Percentiles rank a stretch among this genome's conserved stretches.
Evolutionary conservation across 352 stramenopile genomes (phyloP).

Genomic region (Ophiocytium majus): DNA sequence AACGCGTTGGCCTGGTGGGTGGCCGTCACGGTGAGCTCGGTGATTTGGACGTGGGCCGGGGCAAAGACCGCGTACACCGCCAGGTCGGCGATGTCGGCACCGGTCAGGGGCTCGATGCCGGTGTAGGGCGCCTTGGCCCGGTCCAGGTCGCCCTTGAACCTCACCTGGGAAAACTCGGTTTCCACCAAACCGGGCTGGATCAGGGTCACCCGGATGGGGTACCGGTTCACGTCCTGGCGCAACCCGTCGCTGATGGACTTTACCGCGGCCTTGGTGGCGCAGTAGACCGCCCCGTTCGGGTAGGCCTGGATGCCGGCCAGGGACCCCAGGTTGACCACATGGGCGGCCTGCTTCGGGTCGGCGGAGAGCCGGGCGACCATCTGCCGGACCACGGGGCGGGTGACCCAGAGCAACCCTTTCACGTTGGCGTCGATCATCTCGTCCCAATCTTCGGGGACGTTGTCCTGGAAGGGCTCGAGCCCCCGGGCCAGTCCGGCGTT

Average conservation of each 20-base stretch:
- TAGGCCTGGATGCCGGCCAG: constrained; percentile 63
- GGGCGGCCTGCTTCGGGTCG: too few relatives aligned
- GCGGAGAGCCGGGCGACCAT: constrained; percentile 72
- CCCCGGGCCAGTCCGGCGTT: constrained; percentile 64
- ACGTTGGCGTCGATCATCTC: constrained; percentile 69
- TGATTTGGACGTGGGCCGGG: too few relatives aligned
- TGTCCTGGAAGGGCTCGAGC: constrained; percentile 22
- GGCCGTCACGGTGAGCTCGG: too few relatives aligned
- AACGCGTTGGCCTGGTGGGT: too few relatives aligned
- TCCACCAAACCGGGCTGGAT: constrained; percentile 68
- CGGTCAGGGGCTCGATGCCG: constrained; percentile 21
- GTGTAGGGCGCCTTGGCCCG: constrained; percentile 29
- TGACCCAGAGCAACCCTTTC: constrained; percentile 63
- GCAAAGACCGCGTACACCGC: too few relatives aligned
- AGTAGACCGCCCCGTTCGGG: constrained; percentile 70
- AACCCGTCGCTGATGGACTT: constrained; percentile 70
- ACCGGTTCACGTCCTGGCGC: constrained; percentile 71
- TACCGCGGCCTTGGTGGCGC: constrained; percentile 71
- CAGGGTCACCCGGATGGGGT: constrained; percentile 73
- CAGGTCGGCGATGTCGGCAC: constrained; percentile 36
- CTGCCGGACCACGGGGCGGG: constrained; percentile 64
- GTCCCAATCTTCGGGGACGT: constrained; percentile 27
- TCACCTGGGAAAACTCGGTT: constrained; percentile 64
- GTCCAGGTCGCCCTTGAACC: constrained; percentile 38
- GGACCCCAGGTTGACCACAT: constrained; percentile 75